Percentiles rank a stretch among this genome's conserved stretches.
Conservation (phyloP, 1,284 basidiomycete genomes). For the Malassezia arunalokei region DNA sequence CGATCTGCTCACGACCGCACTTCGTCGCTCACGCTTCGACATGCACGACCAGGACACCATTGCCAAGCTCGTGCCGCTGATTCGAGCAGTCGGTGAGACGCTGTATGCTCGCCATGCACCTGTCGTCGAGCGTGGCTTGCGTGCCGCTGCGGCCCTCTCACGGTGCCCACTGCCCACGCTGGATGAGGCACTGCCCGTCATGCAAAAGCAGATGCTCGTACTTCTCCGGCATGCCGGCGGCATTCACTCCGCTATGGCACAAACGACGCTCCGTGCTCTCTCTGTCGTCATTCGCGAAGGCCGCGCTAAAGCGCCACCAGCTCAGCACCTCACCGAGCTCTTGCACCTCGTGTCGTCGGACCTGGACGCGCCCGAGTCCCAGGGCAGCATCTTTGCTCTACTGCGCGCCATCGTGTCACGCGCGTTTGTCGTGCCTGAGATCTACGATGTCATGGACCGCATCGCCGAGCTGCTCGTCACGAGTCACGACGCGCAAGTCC, state of each 20-base stretch:
- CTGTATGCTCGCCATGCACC: constrained; percentile 71
- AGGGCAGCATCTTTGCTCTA: constrained; percentile 73
- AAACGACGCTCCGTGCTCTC: constrained; percentile 75
- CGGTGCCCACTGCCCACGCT: constrained; percentile 72
- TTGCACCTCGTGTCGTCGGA: constrained; percentile 77
- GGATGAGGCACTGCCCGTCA: constrained; percentile 65
- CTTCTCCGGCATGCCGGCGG: constrained; percentile 73
- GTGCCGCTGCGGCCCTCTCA: constrained; percentile 66
- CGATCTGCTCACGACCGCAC: constrained; percentile 77
- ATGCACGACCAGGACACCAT: constrained; percentile 62
- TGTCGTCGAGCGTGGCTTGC: constrained; percentile 69
- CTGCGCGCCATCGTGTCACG: constrained; percentile 82
- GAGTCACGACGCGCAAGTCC: constrained; percentile 76
- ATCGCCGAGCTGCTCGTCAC: constrained; percentile 91
- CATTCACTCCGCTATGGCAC: constrained; percentile 78
- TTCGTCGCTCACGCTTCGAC: constrained; percentile 73
- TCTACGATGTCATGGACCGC: constrained; percentile 93
- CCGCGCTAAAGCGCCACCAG: constrained; percentile 59
- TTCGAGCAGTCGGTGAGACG: constrained; percentile 77
- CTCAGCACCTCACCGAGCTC: constrained; percentile 75
- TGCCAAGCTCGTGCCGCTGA: constrained; percentile 71
- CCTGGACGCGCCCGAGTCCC: constrained; percentile 76
- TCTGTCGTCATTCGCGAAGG: constrained; percentile 64
- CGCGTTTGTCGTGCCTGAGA: constrained; percentile 84
- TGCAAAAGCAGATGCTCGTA: constrained; percentile 72